A percentile compares a stretch with the other conserved stretches of the same genome.
phyloP scores from a whole-genome alignment of 2,329 filamentous ascomycete species.

The Pyricularia pennisetigena region DNA sequence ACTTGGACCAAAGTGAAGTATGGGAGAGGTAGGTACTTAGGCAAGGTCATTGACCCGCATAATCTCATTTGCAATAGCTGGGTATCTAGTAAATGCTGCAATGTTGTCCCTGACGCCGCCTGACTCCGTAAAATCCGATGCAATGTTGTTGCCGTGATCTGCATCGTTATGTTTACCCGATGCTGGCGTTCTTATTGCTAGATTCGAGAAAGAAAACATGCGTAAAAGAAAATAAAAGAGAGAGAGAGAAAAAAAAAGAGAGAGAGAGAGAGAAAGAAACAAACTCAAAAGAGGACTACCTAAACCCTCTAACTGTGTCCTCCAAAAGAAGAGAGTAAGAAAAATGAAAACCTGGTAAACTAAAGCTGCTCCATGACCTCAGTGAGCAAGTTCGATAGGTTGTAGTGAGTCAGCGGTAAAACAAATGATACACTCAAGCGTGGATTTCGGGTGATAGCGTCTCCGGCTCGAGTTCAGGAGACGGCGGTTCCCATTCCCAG shows the following conservation, averaged over 20 bases:
- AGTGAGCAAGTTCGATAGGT: not conserved
- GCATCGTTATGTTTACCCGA: not conserved
- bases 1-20: not conserved
- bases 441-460: conserved; percentile 38
- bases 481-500: conserved; percentile 59
- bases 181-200: not conserved
- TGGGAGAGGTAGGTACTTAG: not conserved
- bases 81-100: not conserved
- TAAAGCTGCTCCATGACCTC: not conserved
- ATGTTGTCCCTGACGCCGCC: not conserved
- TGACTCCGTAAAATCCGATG: not conserved
- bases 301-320: conserved; percentile 33
- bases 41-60: not conserved
- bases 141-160: not conserved
- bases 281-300: conserved; percentile 33
- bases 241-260: not conserved
- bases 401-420: not conserved
- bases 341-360: not conserved
- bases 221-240: not conserved
- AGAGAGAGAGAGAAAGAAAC: conserved; percentile 7
- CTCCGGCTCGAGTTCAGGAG: conserved; percentile 24
- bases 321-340: conserved; percentile 16
- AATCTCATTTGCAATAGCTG: not conserved
- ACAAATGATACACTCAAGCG: conserved; percentile 21
- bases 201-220: not conserved